Base-by-base conservation (phyloP, 441 rosid species). In the Capsella rubella region DNA sequence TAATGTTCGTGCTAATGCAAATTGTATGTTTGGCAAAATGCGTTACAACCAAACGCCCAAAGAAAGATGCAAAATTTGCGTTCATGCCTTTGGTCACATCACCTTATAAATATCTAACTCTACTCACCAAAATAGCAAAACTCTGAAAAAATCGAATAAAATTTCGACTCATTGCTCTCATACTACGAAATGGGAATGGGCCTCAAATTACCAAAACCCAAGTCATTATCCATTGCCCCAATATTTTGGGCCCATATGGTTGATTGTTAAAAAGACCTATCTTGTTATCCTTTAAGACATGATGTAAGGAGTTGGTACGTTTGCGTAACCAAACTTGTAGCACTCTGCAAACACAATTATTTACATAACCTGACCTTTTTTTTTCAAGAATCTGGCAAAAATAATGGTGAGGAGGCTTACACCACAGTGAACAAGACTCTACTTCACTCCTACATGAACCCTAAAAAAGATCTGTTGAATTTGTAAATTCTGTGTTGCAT, bases 1-100 rank as follows among this genome's bases (percentile, higher is more conserved):
- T 8, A 32, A 43, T 60, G 63, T 60, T 69, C 1, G 37, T 53
- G 27, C 11, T 53, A 75, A 46, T 69, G 74, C 65, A 54, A 67
- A 43, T 35, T 35, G 79, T 46, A 62, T 69, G 74, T 40, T 69
- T 69, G 59, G 21, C 27, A 28, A 52, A 51, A 59, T 28, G 62
- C 55, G n/a, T 35, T 61, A 51, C 62, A 43, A 21, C 25, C 25
- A 21, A 57, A 40, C 51, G 65, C 50, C 25, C 52, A 34, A 34
- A 45, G 14, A 64, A 32, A 54, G 64, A 42, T 62, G 74, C 74
- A 54, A 37, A 45, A 45, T 13, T 43, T 69, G 16, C 74, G 79
- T 43, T 62, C 79, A 69, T 54, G 71, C 37, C 35, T 69, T 69
- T 69, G 50, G 74, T 47, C 28, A 75, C 58, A 46, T 14, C 57